A percentile compares a stretch with the other conserved stretches of the same genome.
Conservation (phyloP, 2,329 filamentous ascomycete genomes). For the Fusarium agapanthi region DNA sequence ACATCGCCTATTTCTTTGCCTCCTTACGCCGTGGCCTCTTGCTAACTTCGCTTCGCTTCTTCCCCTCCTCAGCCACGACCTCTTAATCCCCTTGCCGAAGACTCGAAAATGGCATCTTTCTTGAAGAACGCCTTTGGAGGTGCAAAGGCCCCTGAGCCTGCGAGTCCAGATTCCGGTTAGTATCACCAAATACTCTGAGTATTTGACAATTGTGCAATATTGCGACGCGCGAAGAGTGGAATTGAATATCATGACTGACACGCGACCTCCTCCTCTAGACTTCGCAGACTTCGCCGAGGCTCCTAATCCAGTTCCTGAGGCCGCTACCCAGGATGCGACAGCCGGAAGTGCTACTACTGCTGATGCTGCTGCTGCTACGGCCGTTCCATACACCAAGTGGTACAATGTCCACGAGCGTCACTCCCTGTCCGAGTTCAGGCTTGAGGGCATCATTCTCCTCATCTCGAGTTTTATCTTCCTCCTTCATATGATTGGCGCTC, state of each 20-base stretch:
- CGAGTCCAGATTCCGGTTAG: conserved; percentile 72
- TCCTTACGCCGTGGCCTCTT: conserved; percentile 36
- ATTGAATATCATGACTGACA: conserved; percentile 39
- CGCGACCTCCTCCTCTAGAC: conserved; percentile 61
- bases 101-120: conserved; percentile 62
- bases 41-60: conserved; percentile 22
- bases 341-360: conserved; percentile 57
- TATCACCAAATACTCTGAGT: conserved; percentile 14
- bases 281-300: conserved; percentile 93
- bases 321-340: conserved; percentile 57
- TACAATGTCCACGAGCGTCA: conserved; percentile 96
- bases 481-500: conserved; percentile 83
- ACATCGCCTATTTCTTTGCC: conserved; percentile 40
- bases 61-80: conserved; percentile 23
- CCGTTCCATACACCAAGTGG: conserved; percentile 87
- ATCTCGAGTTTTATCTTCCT: conserved; percentile 78
- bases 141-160: conserved; percentile 62
- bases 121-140: conserved; percentile 76
- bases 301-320: conserved; percentile 70
- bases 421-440: conserved; percentile 82
- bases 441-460: conserved; percentile 83
- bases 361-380: conserved; percentile 56
- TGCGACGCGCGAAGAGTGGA: conserved; percentile 17
- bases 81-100: conserved; percentile 36
- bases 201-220: conserved; percentile 22